Base-by-base conservation (phyloP, 495 filamentous ascomycete genomes). In the Neurospora pannonica region DNA sequence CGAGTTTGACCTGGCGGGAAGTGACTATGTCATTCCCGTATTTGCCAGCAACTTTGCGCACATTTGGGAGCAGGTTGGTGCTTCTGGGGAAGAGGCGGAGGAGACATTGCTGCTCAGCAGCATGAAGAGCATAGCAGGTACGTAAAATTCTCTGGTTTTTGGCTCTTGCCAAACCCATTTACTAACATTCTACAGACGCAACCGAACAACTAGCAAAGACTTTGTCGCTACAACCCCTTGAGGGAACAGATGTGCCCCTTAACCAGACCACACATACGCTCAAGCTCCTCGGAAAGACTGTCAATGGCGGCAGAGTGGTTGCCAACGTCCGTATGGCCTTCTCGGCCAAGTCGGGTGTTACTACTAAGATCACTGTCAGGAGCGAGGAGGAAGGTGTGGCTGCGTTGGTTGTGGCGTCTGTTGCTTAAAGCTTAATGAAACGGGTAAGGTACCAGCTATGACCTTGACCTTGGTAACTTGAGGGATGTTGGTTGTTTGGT, bases 31-130 rank as follows among this genome's bases (percentile, higher is more conserved):
- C 71, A 89, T 96, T 72, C 97, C 97, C 15, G 90, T 94, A 5
- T 98, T 97, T 78, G 94, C 95, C 2, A 92, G 94, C 80, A 97
- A 92, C 86, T 99, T 98, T 83, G 93, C 93, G 74, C 94, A 97
- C 80, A 87, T 98, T n/a, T 99, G 96, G 96, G 93, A 97, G 81
- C 93, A 97, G 82, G 92, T 96, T 24, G 92, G 92, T 69, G 93
- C 93, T 7, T 87, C 92, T 69, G 94, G 94, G 38, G 94, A 97
- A 73, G 94, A 97, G 78, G 92, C 92, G 7, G 92, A 92, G 73
- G 97, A 98, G 85, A 98, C 96, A 62, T 85, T 98, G 79, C 94
- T 97, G 81, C 87, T 99, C 74, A 91, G 91, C 79, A 92, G 91
- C 76, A 89, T 95, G 75, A 98, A 97, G 89, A 92, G 93, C 77